A percentile compares a stretch with the other conserved stretches of the same genome.
Conservation (phyloP, 2,329 filamentous ascomycete species). For the Calonectria henricotiae region DNA sequence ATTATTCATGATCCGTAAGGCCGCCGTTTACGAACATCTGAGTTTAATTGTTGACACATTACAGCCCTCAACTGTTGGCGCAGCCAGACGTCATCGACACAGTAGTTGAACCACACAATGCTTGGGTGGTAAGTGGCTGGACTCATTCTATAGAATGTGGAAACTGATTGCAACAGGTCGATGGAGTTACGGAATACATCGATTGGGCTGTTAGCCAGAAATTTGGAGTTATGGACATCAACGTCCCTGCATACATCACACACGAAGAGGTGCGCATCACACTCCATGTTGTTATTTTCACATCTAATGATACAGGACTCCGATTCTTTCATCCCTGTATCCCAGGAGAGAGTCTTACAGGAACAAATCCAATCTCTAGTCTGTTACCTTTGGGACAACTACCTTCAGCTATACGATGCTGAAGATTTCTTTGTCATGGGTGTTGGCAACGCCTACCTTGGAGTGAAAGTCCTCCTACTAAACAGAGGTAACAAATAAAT, state of each 20-base stretch:
- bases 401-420: slow-evolving; percentile 83
- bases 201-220: slow-evolving; percentile 84
- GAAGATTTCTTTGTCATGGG: slow-evolving; percentile 89
- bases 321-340: slow-evolving; percentile 65
- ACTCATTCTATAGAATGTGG: no score
- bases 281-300: not conserved
- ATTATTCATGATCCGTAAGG: slow-evolving; percentile 92
- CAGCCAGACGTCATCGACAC: slow-evolving; percentile 81
- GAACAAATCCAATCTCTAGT: slow-evolving; percentile 81
- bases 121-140: slow-evolving; percentile 81
- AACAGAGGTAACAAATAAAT: slow-evolving; percentile 74
- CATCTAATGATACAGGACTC: slow-evolving; percentile 60
- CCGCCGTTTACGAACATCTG: slow-evolving; percentile 39
- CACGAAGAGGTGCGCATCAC: slow-evolving; percentile 69
- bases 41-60: slow-evolving; percentile 35
- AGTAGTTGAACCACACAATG: slow-evolving; percentile 85
- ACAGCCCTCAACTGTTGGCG: slow-evolving; percentile 78
- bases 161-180: slow-evolving; percentile 73
- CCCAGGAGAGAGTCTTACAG: slow-evolving; percentile 67
- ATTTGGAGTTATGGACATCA: slow-evolving; percentile 92
- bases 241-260: slow-evolving; percentile 85
- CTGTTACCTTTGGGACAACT: slow-evolving; percentile 96
- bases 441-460: slow-evolving; percentile 89
- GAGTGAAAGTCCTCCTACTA: slow-evolving; percentile 85
- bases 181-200: slow-evolving; percentile 85